phyloP scores from a whole-genome alignment of 805 yeast genomes.

The Metschnikowia colocasiae region DNA sequence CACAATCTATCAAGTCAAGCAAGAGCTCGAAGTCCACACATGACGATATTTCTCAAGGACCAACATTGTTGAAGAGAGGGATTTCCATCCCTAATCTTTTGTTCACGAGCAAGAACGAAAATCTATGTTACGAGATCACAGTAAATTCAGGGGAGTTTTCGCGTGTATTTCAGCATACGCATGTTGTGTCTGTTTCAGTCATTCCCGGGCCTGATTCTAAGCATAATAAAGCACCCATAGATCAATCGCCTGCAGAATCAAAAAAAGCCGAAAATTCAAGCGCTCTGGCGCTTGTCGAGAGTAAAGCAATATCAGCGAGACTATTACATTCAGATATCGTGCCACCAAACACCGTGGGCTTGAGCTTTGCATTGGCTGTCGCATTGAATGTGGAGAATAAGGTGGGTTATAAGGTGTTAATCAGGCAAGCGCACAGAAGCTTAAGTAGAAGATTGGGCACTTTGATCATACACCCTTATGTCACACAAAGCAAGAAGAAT shows the following conservation, averaged over 20 bases:
- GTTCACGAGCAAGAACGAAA: slow-evolving; percentile 20
- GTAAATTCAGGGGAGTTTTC: slow-evolving; percentile 39
- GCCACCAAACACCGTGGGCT: slow-evolving; percentile 42
- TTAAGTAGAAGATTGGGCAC: slow-evolving; percentile 37
- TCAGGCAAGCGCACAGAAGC: slow-evolving; percentile 44
- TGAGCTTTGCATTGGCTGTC: slow-evolving; percentile 51
- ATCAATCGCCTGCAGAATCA: slow-evolving; percentile 1
- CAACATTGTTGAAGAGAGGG: slow-evolving; percentile 49
- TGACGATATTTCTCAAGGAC: slow-evolving; percentile 26
- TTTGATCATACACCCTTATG: slow-evolving; percentile 53
- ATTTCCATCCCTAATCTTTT: slow-evolving; percentile 52
- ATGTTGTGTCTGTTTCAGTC: slow-evolving; percentile 49
- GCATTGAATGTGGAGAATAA: slow-evolving; percentile 50
- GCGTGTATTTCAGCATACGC: slow-evolving; percentile 31
- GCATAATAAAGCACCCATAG: slow-evolving; percentile 12
- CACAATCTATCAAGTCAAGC: slow-evolving; percentile 21
- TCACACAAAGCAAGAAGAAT: slow-evolving; percentile 38
- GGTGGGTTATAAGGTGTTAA: slow-evolving; percentile 51
- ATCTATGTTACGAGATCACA: slow-evolving; percentile 40
- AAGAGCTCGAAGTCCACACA: slow-evolving; percentile 7
- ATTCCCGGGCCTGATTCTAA: slow-evolving; percentile 48
- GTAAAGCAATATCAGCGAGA: slow-evolving; percentile 48
- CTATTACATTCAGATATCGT: slow-evolving; percentile 37
- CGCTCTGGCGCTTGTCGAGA: slow-evolving; percentile 25
- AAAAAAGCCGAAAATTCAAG: slow-evolving; percentile 13